Evolutionary conservation across 306 rosid species (phyloP), one percentile per base, ranked within the genome.

Genomic region (Bauhinia variegata): DNA sequence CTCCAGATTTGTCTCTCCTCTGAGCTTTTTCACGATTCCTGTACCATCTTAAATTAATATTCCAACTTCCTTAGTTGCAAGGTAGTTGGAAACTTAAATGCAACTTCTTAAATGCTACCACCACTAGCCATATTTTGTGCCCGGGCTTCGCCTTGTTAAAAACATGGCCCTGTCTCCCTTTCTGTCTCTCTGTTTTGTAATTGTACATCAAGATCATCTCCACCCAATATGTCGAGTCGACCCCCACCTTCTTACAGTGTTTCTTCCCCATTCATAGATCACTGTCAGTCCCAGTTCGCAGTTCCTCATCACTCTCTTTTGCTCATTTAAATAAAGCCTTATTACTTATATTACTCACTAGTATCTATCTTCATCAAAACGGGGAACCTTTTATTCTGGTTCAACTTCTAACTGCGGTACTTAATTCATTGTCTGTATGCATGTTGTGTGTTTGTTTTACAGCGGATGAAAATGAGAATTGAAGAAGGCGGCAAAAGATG

Each of bases 1-100:
- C 83, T 60, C 79, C 85, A 81, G 83, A 82, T 88, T 89, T 88
- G 86, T 86, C 85, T n/a, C n/a, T 78, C 91, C 90, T 83, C 85
- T 80, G 83, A 77, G 74, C 80, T 36, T 65, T 77, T 66, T 85
- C 77, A 81, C 83, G 79, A 80, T 73, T 90, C 88, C 78, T 84
- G 81, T 83, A 82, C 89, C 83, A 65, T 81, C 66, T 78, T 74
- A 75, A 54, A 87, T 78, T 82, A 88, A 83, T 85, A 75, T 77
- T 81, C 96, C 91, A 89, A 87, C 96, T 73, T 82, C 96, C 86
- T 81, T 53, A 71, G 75, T 82, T 69, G 70, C 70, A 72, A 4
- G 96, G 89, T 87, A 6, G 96, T 86, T 93, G 92, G 51, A 73
- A 77, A 67, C 68, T 82, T 93, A 72, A 83, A 84, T 93, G 91